Evolutionary conservation across 352 stramenopile genomes (phyloP).

Genomic region (Blastocystis hominis): DNA sequence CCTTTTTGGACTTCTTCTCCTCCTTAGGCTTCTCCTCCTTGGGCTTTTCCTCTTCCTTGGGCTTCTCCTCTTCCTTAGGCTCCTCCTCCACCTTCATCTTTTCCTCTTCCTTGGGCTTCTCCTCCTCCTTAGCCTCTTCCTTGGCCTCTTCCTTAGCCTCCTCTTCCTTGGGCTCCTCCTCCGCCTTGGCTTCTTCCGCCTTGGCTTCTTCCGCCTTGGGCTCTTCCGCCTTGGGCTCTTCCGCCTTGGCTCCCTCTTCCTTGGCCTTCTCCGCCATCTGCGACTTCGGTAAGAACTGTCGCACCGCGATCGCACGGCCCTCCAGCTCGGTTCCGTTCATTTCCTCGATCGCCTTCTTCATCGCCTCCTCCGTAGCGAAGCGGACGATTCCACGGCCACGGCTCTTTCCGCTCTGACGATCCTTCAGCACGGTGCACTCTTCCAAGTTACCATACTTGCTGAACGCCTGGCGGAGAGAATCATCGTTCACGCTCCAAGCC

Average conservation of each 20-base stretch:
- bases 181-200: neutral
- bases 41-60: neutral
- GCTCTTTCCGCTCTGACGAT: conserved; percentile 20
- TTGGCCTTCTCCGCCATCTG: neutral
- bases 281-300: conserved; percentile 19
- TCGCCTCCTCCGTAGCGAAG: conserved; percentile 19
- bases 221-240: neutral
- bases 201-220: neutral
- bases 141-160: neutral
- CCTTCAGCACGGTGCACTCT: conserved; percentile 21
- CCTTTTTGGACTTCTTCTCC: neutral
- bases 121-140: neutral
- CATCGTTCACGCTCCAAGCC: neutral
- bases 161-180: neutral
- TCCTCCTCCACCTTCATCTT: neutral
- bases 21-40: conserved; percentile 14
- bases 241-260: neutral
- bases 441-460: conserved; percentile 24
- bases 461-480: conserved; percentile 16
- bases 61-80: neutral
- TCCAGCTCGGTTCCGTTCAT: conserved; percentile 44
- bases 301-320: conserved; percentile 30
- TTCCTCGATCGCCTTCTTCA: conserved; percentile 1
- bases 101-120: neutral
- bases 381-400: conserved; percentile 35